These are phyloP conservation scores for Penium margaritaceum DNA, from an alignment of 139 green algal genomes.

Conservation along the genomic window DNA sequence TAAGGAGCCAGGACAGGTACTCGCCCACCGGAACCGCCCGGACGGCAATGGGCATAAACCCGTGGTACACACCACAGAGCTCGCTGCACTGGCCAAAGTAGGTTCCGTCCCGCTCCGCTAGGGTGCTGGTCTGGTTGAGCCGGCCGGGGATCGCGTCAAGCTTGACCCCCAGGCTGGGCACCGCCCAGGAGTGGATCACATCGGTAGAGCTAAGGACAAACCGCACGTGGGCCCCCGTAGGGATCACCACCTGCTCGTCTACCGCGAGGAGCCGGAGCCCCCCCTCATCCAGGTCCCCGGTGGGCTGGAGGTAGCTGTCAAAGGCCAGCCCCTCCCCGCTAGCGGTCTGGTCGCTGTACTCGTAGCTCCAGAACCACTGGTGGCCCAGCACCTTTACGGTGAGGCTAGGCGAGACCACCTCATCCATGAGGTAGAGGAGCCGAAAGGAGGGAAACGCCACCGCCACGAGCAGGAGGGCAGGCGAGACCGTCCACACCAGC, in stretches of 20 bases:
- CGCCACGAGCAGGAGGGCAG: neutral
- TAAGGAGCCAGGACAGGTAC: neutral
- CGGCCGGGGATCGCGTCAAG: slow-evolving; percentile 53
- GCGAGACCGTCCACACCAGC: neutral
- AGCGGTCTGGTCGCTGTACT: slow-evolving; percentile 6
- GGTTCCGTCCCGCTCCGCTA: slow-evolving; percentile 51
- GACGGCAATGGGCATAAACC: slow-evolving; percentile 56
- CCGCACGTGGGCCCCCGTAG: neutral
- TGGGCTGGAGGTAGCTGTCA: neutral
- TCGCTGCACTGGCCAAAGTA: slow-evolving; percentile 58
- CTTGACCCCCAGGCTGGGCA: slow-evolving; percentile 54
- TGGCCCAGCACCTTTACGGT: slow-evolving; percentile 58
- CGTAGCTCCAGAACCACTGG: slow-evolving; percentile 57
- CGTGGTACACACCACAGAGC: slow-evolving; percentile 54
- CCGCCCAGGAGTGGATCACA: slow-evolving; percentile 55
- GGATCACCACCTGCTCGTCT: neutral
- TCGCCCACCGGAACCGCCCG: slow-evolving; percentile 1
- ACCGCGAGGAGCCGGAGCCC: neutral
- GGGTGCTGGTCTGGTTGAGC: slow-evolving; percentile 50
- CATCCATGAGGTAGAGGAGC: slow-evolving; percentile 57
- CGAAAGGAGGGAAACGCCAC: slow-evolving; percentile 58
- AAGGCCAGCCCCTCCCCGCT: too few species aligned
- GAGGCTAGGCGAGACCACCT: slow-evolving; percentile 55
- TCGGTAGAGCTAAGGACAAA: slow-evolving; percentile 17
- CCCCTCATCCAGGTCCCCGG: too few species aligned